Percentiles rank a stretch among this genome's conserved stretches.
phyloP scores from a whole-genome alignment of 2,329 filamentous ascomycete species.

The Epichloe scottii region DNA sequence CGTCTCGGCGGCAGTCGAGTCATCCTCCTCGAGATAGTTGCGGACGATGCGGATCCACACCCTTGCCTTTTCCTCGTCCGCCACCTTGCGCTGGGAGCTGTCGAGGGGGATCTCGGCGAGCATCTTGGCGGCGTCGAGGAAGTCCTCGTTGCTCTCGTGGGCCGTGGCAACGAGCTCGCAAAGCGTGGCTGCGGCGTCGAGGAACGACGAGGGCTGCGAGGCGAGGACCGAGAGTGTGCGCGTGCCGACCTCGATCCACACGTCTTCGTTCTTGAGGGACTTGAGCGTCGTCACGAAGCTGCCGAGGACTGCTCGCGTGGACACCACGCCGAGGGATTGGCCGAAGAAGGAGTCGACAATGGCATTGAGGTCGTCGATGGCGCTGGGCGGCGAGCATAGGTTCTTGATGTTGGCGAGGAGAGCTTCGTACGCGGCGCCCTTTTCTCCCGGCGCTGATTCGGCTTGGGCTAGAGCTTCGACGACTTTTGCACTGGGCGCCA shows the following conservation, averaged over 20 bases:
- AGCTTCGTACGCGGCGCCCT: conserved; percentile 31
- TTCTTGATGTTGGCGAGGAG: conserved; percentile 31
- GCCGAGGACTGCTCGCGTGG: conserved; percentile 56
- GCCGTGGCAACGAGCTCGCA: conserved; percentile 73
- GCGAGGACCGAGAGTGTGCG: conserved; percentile 56
- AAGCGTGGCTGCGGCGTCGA: conserved; percentile 72
- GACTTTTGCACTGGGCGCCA: conserved; percentile 29
- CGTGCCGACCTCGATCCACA: conserved; percentile 64
- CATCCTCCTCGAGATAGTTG: conserved; percentile 87
- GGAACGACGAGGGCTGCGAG: conserved; percentile 52
- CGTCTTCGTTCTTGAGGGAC: conserved; percentile 44
- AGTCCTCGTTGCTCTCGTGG: conserved; percentile 74
- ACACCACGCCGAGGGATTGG: conserved; percentile 63
- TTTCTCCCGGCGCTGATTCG: conserved; percentile 26
- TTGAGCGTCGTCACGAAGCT: conserved; percentile 53
- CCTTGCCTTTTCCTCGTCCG: conserved; percentile 67
- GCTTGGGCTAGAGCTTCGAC: conserved; percentile 30
- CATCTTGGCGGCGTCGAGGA: conserved; percentile 59
- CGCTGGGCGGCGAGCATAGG: conserved; percentile 26
- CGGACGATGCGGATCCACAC: conserved; percentile 92
- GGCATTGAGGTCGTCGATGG: conserved; percentile 47
- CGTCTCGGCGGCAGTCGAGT: conserved; percentile 70
- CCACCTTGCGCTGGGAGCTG: conserved; percentile 71
- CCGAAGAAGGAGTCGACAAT: conserved; percentile 56
- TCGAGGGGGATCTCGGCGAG: conserved; percentile 82